A percentile compares a stretch with the other conserved stretches of the same genome.
Evolutionary conservation across 225 moss, liverwort and hornwort genomes (phyloP).

Genomic region (Physcomitrium patens): DNA sequence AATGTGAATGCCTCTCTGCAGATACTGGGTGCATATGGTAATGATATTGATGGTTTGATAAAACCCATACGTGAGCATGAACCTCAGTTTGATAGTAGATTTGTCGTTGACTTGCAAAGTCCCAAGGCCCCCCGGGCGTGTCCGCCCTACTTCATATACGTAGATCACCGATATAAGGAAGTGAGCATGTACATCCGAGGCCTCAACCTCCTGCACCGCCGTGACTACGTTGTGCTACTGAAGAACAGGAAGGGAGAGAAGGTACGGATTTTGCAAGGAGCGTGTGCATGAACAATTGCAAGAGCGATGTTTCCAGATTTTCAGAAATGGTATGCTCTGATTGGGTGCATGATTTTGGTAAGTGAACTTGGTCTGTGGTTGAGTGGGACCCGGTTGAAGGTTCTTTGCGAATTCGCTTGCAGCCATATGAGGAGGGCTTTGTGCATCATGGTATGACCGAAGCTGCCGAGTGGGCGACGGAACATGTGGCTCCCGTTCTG

Average conservation of each 20-base stretch:
- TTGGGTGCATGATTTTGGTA: neutral
- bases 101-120: slow-evolving; percentile 46
- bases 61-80: slow-evolving; percentile 45
- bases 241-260: slow-evolving; percentile 56
- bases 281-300: neutral
- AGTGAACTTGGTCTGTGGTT: slow-evolving; percentile 1
- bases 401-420: slow-evolving; percentile 22
- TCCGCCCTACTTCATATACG: slow-evolving; percentile 58
- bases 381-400: neutral
- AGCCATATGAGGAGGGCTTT: slow-evolving; percentile 55
- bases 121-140: slow-evolving; percentile 35
- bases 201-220: slow-evolving; percentile 55
- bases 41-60: slow-evolving; percentile 36
- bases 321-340: neutral
- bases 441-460: slow-evolving; percentile 59
- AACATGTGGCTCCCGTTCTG: slow-evolving; percentile 41
- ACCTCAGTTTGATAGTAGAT: slow-evolving; percentile 44
- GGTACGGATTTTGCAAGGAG: slow-evolving; percentile 31
- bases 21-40: slow-evolving; percentile 60
- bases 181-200: slow-evolving; percentile 69
- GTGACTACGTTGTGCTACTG: slow-evolving; percentile 50
- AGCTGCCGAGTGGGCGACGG: slow-evolving; percentile 58
- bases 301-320: neutral
- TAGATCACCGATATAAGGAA: slow-evolving; percentile 52
- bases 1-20: slow-evolving; percentile 22